Evolutionary conservation across 2,329 filamentous ascomycete genomes (phyloP), one percentile per base, ranked within the genome.

Genomic region (Penicillium aurantiogriseum): DNA sequence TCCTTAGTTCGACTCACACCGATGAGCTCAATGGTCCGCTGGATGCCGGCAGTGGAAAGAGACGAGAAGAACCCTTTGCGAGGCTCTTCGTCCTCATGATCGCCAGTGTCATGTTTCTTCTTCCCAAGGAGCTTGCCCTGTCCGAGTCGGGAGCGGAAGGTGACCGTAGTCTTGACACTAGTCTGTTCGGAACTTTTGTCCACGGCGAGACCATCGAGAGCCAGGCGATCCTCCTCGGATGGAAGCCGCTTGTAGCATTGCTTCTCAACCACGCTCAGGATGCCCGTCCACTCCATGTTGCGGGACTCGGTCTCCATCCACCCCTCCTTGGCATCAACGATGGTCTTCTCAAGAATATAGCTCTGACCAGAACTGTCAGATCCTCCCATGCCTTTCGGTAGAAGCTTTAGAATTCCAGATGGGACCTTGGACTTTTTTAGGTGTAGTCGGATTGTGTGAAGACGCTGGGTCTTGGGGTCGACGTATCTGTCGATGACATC

Each of bases 241-340:
- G 61, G 62, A 17, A 80, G 79, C 5, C 84, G 78, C 54, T 77
- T 75, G 68, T 84, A 88, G 19, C 75, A 69, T 65, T 88, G 85
- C 52, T 80, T 80, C 68, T 88, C 85, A 39, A 87, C 79, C 1
- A 88, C 85, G 49, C 81, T 85, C 35, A 88, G 70, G 21, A 88
- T 83, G 35, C 85, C 85, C 0, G 85, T 87, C 83, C 83, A 87
- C 65, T 88, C 85, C 67, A 88, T 79, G 59, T 88, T 88, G 57
- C 80, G 78, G 15, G 81, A 84, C 65, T 88, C 85, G 0, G 85
- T 86, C 68, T 83, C 78, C 85, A 88, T 88, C 82, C 83, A 85
- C 55, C 85, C 85, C 64, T 87, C 81, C 57, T 79, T 81, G 51
- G 83, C 76, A 67, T 88, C 85, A 17, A 88, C 82, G 9, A 84